Evolutionary conservation across 768 basidiomycete species (phyloP), one percentile per base, ranked within the genome.

Genomic region (Hypholoma sublateritium): DNA sequence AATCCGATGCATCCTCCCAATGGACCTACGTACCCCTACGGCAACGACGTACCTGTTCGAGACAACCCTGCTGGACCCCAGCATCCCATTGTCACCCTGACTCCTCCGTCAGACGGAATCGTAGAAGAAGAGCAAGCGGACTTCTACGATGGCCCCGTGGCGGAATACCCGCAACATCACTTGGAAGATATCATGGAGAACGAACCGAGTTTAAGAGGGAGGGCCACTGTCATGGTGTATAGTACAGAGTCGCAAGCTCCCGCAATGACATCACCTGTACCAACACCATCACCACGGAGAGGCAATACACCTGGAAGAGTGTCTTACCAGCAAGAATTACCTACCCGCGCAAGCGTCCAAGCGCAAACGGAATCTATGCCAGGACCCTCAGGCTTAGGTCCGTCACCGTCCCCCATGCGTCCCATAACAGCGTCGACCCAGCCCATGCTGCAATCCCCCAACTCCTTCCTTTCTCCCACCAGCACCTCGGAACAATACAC

Each of bases 31-130:
- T 47, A 25, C 25, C 46, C 46, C 2, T 25, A 47, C 46, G 25
- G 11, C 5, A 47, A 28, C 24, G 25, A 28, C 14, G 22, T 47
- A 4, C 25, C 19, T 1, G 19, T 25, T 21, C 60, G 59, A 2
- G 43, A 55, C 19, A 59, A 59, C 42, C 36, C 63, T 12, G 63
- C 67, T 28, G 64, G 60, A 11, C 68, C 64, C 42, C 66, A 66
- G 44, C 66, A 32, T 52, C 72, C 72, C 19, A 70, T 70, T 52
- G 66, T 72, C 39, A 71, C 69, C 16, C 61, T 76, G 5, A 74
- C 70, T 12, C 68, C 73, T 14, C 70, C 74, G 16, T 71, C 72
- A 17, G 67, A 65, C 1, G 58, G 49, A 5, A 61, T 60, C 3
- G 69, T 58, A 7, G 68, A 68, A 22, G 70, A 72, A 45, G 67